Evolutionary conservation across 768 basidiomycete species (phyloP).

Genomic region (Xanthoconium purpureum): DNA sequence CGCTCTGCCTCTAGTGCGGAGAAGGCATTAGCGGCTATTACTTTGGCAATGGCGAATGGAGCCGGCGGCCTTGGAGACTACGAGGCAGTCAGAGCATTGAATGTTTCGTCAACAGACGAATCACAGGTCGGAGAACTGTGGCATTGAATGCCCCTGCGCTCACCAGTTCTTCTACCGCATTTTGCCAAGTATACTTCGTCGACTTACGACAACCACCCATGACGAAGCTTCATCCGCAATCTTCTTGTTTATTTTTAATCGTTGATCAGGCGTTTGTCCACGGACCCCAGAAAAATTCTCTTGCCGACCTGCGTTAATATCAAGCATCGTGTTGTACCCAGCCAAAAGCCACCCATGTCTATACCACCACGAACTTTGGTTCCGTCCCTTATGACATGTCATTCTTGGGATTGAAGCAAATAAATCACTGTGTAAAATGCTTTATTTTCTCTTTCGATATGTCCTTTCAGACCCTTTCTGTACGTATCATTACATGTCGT

Average conservation of each 20-base stretch:
- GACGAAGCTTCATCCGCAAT: conserved; percentile 2
- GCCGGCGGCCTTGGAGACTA: conserved; percentile 61
- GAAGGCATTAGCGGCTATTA: conserved; percentile 58
- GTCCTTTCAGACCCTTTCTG: conserved; percentile 9
- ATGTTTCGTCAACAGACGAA: conserved; percentile 36
- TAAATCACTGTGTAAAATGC: conserved; percentile 19
- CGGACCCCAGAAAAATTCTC: conserved; percentile 21
- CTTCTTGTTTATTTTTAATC: conserved; percentile 30
- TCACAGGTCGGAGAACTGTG: conserved; percentile 59
- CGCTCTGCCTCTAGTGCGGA: conserved; percentile 47
- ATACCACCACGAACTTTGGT: conserved; percentile 25
- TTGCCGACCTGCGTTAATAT: conserved; percentile 23
- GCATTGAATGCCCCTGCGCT: conserved; percentile 34
- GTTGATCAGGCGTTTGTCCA: conserved; percentile 9
- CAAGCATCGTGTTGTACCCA: conserved; percentile 28
- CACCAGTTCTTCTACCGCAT: background rate
- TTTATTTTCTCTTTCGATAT: conserved; percentile 19
- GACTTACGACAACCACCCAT: background rate
- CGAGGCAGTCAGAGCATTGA: conserved; percentile 41
- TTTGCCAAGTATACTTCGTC: conserved; percentile 5
- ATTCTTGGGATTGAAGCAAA: conserved; percentile 5
- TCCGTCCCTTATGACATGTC: conserved; percentile 2
- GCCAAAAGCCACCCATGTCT: conserved; percentile 11
- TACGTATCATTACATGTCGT: conserved; percentile 23
- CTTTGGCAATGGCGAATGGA: conserved; percentile 60